Base-by-base conservation (phyloP, 169 alveolate species). In the Cryptosporidium xiaoi region DNA sequence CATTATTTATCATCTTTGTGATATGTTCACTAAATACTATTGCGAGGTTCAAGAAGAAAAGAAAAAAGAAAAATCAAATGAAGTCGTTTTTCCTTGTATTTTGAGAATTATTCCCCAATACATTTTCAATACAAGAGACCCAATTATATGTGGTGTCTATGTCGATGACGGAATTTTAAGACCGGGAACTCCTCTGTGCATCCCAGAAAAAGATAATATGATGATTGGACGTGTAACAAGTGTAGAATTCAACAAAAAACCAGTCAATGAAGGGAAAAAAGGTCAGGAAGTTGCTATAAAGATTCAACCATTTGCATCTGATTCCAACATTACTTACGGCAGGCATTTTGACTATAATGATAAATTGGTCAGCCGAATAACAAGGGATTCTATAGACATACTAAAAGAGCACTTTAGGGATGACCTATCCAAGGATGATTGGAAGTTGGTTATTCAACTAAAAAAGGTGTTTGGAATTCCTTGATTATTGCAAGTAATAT, bases 1-100 rank as follows among this genome's bases (percentile, higher is more conserved):
- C 82, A 98, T 99, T 83, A 98, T 98, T 60, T 99, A 99, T 93
- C 99, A 99, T 90, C 95, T 99, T 68, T 96, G 97, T 82, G 99
- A 98, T 93, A 94, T 95, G 68, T 99, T 97, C 91, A 96, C 97
- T 7, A 96, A 93, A 56, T 97, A 97, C 93, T 94, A 96, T 83
- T 93, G 95, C 84, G 95, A 96, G 83, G 91, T 96, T 64, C 95
- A 93, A 77, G 97, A 95, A 65, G 97, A 95, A 95, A 95, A 92
- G 91, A 95, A 92, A 95, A 93, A 85, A 90, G 93, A 56, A 33
- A 66, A 71, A 67, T 84, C 65, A 18, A 82, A 66, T 69, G 90
- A 91, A 29, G 99, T 97, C 18, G 97, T 98, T 13, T 98, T 97
- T 95, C 99, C 99, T 13, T 97, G 99, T 58, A 93, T 95, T 68